Evolutionary conservation across 2,329 filamentous ascomycete species (phyloP).

Genomic region (Talaromyces sp.): DNA sequence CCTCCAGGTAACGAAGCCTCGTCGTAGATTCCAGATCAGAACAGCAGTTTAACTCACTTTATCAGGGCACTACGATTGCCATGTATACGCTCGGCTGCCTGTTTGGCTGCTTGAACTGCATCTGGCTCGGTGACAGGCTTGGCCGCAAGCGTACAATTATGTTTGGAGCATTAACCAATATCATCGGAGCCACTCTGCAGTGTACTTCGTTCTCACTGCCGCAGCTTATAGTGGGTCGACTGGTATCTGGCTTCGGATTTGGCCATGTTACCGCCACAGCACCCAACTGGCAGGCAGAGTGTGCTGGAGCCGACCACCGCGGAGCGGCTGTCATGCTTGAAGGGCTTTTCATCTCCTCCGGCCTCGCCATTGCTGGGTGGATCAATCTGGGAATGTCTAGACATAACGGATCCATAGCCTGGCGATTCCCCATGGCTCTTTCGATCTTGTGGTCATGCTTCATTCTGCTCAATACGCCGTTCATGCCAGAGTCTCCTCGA

Average conservation of each 20-base stretch:
- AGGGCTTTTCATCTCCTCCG: neutral
- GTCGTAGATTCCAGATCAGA: no score
- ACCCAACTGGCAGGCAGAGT: slow-evolving; percentile 84
- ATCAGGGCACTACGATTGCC: no score
- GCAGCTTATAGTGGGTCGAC: slow-evolving; percentile 79
- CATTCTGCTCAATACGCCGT: neutral
- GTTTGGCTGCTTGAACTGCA: neutral
- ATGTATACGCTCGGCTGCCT: neutral
- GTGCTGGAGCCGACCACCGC: neutral
- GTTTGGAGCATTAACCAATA: no score
- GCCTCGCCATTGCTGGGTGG: neutral
- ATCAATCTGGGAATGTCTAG: neutral
- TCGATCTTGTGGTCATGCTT: neutral
- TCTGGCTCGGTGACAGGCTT: slow-evolving; percentile 76
- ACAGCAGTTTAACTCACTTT: no score
- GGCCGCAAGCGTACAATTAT: slow-evolving; percentile 84
- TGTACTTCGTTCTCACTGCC: slow-evolving; percentile 58
- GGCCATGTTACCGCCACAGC: slow-evolving; percentile 88
- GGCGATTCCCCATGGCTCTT: neutral
- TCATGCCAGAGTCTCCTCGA: neutral
- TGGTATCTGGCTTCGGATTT: slow-evolving; percentile 78
- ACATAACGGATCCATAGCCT: neutral
- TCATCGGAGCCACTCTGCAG: no score
- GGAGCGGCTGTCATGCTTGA: neutral
- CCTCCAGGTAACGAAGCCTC: no score